Base-by-base conservation (phyloP, 331 rosid species). In the Cydonia oblonga region DNA sequence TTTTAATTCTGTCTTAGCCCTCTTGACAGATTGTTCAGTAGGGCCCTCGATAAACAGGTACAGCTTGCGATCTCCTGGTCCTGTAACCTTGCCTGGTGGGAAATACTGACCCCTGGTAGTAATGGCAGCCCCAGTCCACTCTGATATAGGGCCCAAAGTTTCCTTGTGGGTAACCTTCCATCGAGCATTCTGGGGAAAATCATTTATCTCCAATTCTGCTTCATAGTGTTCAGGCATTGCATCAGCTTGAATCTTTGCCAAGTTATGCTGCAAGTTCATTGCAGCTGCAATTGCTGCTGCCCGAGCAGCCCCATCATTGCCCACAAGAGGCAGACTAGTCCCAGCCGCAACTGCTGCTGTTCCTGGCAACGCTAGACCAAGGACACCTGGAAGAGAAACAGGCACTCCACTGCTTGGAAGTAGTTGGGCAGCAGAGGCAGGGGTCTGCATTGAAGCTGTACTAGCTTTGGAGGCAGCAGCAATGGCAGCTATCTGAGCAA, bases 101-200 rank as follows among this genome's bases (percentile, higher is more conserved):
- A 84, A 89, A 81, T 62, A 90, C 81, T 93, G 97, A 44, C 98
- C 98, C 87, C 98, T 89, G 4, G 97, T 93, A 65, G 98, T 93
- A 78, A 93, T 93, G 29, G 98, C 98, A 54, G 97, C 98, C 84
- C 98, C 98, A 23, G 97, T 90, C 96, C 96, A 93, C 40, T 90
- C 97, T 12, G 93, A 90, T 73, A 90, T 87, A 25, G 98, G 97
- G 13, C 96, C 98, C 76, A 90, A 84, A 29, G 98, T 93, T 75
- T 93, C 98, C 89, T 93, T 93, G 81, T 93, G 98, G 33, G 97
- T 90, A 57, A 93, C 98, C 86, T 89, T 93, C 98, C 97, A 93
- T 70, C 98, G 80, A 63, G 98, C 98, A 86, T 89, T 93, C 84
- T 93, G 98, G 42, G 98, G 98, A 67, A 93, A 93, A 83, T 93